Conservation (phyloP, 805 yeast species). For the Nakazawaea populi region DNA sequence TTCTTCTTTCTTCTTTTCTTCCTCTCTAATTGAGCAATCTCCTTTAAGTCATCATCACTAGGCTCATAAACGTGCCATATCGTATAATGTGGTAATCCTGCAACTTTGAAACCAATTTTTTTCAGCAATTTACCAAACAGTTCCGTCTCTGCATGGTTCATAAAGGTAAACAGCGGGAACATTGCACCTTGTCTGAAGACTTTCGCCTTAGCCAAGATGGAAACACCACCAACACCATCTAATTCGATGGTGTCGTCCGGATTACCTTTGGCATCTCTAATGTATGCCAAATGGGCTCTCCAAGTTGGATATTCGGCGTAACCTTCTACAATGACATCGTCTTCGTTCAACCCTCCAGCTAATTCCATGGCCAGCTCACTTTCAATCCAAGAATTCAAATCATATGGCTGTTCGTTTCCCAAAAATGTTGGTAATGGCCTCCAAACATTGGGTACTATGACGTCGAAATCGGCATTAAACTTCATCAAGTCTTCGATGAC, state of each 20-base stretch:
- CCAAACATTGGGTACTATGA: slow-evolving; percentile 90
- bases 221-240: slow-evolving; percentile 88
- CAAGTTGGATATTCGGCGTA: slow-evolving; percentile 84
- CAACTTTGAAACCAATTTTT: slow-evolving; percentile 74
- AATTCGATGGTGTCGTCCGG: slow-evolving; percentile 59
- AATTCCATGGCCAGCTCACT: slow-evolving; percentile 67
- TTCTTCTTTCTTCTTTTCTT: slow-evolving; percentile 5
- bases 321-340: slow-evolving; percentile 85
- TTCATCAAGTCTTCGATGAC: slow-evolving; percentile 72
- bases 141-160: slow-evolving; percentile 85
- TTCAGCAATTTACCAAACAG: slow-evolving; percentile 81
- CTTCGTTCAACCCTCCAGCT: slow-evolving; percentile 62
- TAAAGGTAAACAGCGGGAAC: slow-evolving; percentile 79
- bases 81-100: slow-evolving; percentile 86
- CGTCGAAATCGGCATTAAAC: slow-evolving; percentile 51
- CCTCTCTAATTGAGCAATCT: slow-evolving; percentile 58
- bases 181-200: slow-evolving; percentile 75
- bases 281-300: slow-evolving; percentile 76
- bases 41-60: slow-evolving; percentile 72
- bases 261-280: slow-evolving; percentile 56
- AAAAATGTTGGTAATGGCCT: slow-evolving; percentile 91
- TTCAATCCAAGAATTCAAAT: slow-evolving; percentile 95
- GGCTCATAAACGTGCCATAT: slow-evolving; percentile 91
- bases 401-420: slow-evolving; percentile 91
- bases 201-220: slow-evolving; percentile 68